phyloP scores from a whole-genome alignment of 441 rosid species.

The Lepidium campestre region DNA sequence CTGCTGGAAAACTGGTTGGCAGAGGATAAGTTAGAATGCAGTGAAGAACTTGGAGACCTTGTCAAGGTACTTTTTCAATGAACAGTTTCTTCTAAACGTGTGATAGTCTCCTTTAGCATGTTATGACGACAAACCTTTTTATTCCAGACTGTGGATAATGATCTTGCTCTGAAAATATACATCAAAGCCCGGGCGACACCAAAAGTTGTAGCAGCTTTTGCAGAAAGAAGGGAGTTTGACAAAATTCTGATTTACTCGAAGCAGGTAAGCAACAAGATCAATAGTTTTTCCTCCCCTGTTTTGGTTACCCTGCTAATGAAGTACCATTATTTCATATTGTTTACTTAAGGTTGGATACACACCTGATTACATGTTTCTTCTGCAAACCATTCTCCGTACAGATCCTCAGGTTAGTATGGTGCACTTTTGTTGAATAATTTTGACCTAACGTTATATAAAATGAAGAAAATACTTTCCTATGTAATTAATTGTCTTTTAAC shows the following conservation, averaged over 20 bases:
- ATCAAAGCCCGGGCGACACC: conserved; percentile 99
- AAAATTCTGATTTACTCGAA: conserved; percentile 95
- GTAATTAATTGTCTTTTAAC: conserved; percentile 8
- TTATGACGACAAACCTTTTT: conserved; percentile 7
- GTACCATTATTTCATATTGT: conserved; percentile 20
- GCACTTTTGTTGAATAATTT: not conserved
- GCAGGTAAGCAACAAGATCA: conserved; percentile 55
- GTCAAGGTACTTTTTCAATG: conserved; percentile 66
- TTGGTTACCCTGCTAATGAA: not conserved
- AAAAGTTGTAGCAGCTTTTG: conserved; percentile 99
- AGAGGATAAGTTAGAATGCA: conserved; percentile 98
- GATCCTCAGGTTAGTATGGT: conserved; percentile 89
- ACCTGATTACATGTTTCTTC: conserved; percentile 97
- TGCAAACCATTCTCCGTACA: conserved; percentile 96
- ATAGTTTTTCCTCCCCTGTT: conserved; percentile 4
- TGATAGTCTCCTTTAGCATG: not conserved
- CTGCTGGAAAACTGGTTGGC: conserved; percentile 98
- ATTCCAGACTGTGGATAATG: conserved; percentile 97
- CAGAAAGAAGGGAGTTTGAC: conserved; percentile 99
- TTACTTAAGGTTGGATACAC: conserved; percentile 87
- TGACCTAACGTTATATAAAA: not conserved
- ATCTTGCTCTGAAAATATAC: conserved; percentile 93
- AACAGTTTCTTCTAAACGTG: not conserved
- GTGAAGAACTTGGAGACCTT: conserved; percentile 99
- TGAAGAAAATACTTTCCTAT: not conserved